Evolutionary conservation across 352 stramenopile species (phyloP).

Genomic region (Globisporangium barbulae): DNA sequence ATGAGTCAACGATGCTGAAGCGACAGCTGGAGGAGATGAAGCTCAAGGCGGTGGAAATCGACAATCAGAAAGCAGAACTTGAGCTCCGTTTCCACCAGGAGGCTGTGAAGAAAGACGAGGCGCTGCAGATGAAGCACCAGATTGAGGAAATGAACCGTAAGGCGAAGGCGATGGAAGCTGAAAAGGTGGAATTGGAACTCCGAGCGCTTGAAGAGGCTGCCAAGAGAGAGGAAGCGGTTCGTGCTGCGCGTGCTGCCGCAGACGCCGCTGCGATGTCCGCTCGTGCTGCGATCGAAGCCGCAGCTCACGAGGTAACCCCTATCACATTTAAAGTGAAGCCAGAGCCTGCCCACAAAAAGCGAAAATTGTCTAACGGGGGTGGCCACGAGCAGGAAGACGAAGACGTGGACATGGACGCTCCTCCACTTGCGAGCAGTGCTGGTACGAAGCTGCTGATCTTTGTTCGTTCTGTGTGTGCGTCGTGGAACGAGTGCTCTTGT

Average conservation of each 20-base stretch:
- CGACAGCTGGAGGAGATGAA: constrained; percentile 60
- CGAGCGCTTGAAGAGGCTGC: constrained; percentile 34
- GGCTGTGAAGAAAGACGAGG: constrained; percentile 33
- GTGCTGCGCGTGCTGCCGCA: constrained; percentile 56
- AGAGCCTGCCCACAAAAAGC: constrained; percentile 37
- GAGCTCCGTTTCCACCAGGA: constrained; percentile 33
- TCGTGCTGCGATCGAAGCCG: constrained; percentile 63
- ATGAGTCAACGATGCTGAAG: constrained; percentile 40
- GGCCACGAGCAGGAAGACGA: constrained; percentile 39
- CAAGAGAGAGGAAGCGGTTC: constrained; percentile 60
- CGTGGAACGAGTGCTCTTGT: not conserved
- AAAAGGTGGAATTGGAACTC: constrained; percentile 46
- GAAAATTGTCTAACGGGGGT: constrained; percentile 24
- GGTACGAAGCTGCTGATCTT: constrained; percentile 23
- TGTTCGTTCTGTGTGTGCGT: not conserved
- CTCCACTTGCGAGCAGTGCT: constrained; percentile 27
- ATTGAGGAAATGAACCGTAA: constrained; percentile 45
- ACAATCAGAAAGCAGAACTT: constrained; percentile 40
- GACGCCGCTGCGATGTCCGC: constrained; percentile 64
- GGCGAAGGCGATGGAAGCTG: constrained; percentile 46
- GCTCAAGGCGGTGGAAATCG: constrained; percentile 26
- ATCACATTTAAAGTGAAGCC: constrained; percentile 15
- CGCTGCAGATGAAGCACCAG: constrained; percentile 33
- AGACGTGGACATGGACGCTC: constrained; percentile 60
- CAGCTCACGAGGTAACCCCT: constrained; percentile 37